phyloP scores from a whole-genome alignment of 306 rosid genomes.

The Begonia fuchsioides region DNA sequence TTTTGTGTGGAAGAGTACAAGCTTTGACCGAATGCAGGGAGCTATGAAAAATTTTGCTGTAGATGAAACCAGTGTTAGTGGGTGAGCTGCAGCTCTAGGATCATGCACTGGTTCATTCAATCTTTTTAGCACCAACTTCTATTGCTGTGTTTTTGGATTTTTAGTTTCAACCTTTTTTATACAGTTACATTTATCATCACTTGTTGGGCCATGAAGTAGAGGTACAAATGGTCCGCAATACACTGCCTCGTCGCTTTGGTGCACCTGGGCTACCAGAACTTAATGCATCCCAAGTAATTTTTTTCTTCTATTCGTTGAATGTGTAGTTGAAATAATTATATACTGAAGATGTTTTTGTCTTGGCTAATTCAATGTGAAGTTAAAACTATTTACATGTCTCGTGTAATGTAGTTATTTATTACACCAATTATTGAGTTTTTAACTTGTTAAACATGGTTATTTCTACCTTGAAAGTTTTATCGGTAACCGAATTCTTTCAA shows the following conservation, averaged over 20 bases:
- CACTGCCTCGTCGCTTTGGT: conserved; percentile 96
- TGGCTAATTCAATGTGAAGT: neutral
- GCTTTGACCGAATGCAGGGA: conserved; percentile 99
- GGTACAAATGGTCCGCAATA: conserved; percentile 96
- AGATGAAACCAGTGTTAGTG: conserved; percentile 98
- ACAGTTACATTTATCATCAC: conserved; percentile 94
- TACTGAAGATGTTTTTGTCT: neutral
- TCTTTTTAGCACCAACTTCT: neutral
- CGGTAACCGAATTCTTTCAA: no score
- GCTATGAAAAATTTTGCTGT: conserved; percentile 99
- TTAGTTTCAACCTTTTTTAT: conserved; percentile 1
- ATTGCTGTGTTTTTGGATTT: neutral
- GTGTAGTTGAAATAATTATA: no score
- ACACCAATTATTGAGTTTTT: no score
- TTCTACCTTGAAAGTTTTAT: no score
- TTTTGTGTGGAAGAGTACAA: conserved; percentile 98
- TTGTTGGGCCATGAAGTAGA: conserved; percentile 97
- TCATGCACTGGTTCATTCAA: neutral
- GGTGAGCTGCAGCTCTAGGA: conserved; percentile 33
- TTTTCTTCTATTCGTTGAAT: no score
- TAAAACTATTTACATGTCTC: no score
- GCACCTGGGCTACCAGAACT: conserved; percentile 99
- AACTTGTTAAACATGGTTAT: no score
- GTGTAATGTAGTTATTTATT: no score
- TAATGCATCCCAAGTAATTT: conserved; percentile 84